Evolutionary conservation across 495 filamentous ascomycete species (phyloP), one percentile per base, ranked within the genome.

Genomic region (Pyronema domesticum): DNA sequence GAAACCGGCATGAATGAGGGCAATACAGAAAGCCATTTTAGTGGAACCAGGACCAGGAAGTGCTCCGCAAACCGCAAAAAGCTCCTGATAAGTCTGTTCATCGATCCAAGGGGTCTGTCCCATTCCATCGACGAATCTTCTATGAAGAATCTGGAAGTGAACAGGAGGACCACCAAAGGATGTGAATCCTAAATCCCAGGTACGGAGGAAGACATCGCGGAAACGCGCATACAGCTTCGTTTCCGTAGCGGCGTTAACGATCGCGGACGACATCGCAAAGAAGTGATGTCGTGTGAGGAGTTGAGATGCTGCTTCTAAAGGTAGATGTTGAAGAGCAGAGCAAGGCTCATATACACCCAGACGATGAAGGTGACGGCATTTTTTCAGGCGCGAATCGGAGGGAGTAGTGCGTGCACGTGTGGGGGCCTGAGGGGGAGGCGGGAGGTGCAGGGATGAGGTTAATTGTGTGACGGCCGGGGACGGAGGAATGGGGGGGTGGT

Each of bases 11-110:
- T 79, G 78, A 8, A 88, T 73, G 39, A 83, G 61, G 33, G 80
- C 78, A 33, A 89, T 78, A 58, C 80, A 83, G 58, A 84, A 89
- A 0, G 78, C 61, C 80, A 89, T 86, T 68, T 89, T 89, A 14
- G 84, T 88, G 62, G 78, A 83, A 1, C 64, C 85, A 0, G 86
- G 85, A 0, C 86, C 86, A 0, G 82, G 79, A 15, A 89, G 75
- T 11, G 80, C 79, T 65, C 89, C 85, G 46, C 77, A 82, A 57
- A 93, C 69, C 15, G 81, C 82, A 65, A 89, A 93, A 13, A 89
- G 74, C 61, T 93, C 85, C 68, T 88, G 82, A 68, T 84, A 93
- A 54, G 80, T 74, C 59, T 83, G 80, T 57, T 86, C 82, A 66
- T 87, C 79, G 42, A 89, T 79, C 85, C 85, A 91, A 63, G 70